These are phyloP conservation scores for Venturia carpophila DNA, from an alignment of 2,329 filamentous ascomycete species.

Conservation along the genomic window DNA sequence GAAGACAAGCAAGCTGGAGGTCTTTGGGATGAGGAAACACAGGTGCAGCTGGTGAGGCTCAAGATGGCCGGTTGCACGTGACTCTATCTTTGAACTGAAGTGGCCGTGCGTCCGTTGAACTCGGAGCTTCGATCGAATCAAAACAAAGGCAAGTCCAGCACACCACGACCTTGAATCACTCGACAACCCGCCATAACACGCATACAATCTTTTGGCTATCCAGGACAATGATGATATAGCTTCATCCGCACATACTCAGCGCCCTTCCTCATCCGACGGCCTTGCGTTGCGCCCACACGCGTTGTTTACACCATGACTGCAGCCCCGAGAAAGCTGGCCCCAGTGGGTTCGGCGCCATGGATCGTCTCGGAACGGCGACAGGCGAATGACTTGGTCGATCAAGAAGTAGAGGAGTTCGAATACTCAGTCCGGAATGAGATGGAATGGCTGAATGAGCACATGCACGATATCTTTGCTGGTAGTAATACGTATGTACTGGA, in stretches of 20 bases:
- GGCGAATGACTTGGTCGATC: slow-evolving; percentile 63
- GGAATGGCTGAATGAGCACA: slow-evolving; percentile 98
- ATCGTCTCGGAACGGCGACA: slow-evolving; percentile 75
- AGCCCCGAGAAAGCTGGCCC: slow-evolving; percentile 26
- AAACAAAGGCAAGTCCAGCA: neutral
- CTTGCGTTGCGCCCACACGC: neutral
- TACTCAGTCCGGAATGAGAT: slow-evolving; percentile 89
- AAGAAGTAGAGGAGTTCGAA: slow-evolving; percentile 87
- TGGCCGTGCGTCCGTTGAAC: neutral
- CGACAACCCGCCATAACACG: neutral
- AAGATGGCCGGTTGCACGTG: neutral
- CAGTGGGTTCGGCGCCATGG: slow-evolving; percentile 79
- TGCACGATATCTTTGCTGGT: slow-evolving; percentile 85
- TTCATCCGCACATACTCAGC: neutral
- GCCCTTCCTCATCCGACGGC: neutral
- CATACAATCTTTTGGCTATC: neutral
- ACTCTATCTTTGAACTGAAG: neutral
- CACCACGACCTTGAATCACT: neutral
- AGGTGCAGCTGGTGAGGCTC: neutral
- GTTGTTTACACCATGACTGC: slow-evolving; percentile 22
- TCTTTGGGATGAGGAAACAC: neutral
- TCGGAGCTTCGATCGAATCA: neutral
- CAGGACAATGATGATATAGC: slow-evolving; percentile 5
- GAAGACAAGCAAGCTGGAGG: neutral
- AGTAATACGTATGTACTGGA: slow-evolving; percentile 66